Base-by-base conservation (phyloP, 2,329 filamentous ascomycete genomes). In the Amauroascus niger region DNA sequence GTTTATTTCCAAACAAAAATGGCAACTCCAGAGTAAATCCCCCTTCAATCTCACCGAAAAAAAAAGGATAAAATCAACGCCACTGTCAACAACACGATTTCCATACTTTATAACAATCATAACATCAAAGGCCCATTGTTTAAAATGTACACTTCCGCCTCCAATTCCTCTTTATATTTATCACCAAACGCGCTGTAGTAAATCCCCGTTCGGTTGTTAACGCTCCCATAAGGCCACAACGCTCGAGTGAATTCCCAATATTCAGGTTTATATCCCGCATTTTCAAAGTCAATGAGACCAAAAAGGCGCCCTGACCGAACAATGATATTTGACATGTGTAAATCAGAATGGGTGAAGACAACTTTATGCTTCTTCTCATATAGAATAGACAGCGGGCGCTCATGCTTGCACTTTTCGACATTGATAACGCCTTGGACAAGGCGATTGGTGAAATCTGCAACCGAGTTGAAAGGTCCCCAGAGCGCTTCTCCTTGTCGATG, bases 191-290 rank as follows among this genome's bases (percentile, higher is more conserved):
- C 45, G 20, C 28, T 14, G 22, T 26, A 18, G 18, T 45, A 52
- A 16, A 52, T 26, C 3, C 6, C 22, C 13, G 14, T 13, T 44
- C 18, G 22, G 7, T 9, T 9, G n/a, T 16, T 43, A 7, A n/a
- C 41, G 22, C 41, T 43, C 11, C 35, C 16, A 52, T 52, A 43
- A 13, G 28, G 18, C 48, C 49, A 47, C n/a, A 52, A 22, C 1
- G 24, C n/a, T 24, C 44, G 46, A 41, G 44, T 55, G 33, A 37
- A 49, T 39, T 57, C 52, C 55, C 55, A 57, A 43, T 57, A 54
- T 35, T 57, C 55, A 6, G 55, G 55, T 28, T 54, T 57, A 18
- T 51, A 57, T 13, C 51, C 51, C 28, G 55, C 51, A 49, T 53
- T 35, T 49, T 56, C 54, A 37, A 44, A 53, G 13, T 50, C 50